Evolutionary conservation across 2,329 filamentous ascomycete species (phyloP).

Genomic region (Fusarium nurragi): DNA sequence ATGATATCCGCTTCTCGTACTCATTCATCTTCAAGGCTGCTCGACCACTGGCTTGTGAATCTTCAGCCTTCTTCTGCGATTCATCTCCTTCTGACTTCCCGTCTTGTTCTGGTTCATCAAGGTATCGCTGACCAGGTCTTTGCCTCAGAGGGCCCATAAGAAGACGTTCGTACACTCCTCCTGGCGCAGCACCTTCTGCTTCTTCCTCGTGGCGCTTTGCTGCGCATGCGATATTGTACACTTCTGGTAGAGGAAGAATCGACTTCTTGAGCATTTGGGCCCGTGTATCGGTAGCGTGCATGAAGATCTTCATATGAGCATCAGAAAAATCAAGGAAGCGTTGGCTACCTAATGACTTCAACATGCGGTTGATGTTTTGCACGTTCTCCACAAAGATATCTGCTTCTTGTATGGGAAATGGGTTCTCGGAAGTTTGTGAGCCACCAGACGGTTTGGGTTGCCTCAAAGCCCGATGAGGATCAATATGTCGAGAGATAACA

Average conservation of each 20-base stretch:
- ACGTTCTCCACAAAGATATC: slow-evolving; percentile 59
- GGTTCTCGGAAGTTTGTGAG: slow-evolving; percentile 28
- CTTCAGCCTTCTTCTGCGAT: slow-evolving; percentile 45
- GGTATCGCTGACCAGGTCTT: slow-evolving; percentile 44
- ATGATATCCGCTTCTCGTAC: slow-evolving; percentile 84
- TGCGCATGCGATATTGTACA: slow-evolving; percentile 52
- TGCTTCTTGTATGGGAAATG: slow-evolving; percentile 46
- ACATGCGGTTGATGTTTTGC: slow-evolving; percentile 58
- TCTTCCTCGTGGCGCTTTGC: slow-evolving; percentile 43
- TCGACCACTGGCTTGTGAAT: slow-evolving; percentile 44
- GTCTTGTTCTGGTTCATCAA: slow-evolving; percentile 45
- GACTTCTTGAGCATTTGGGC: slow-evolving; percentile 48
- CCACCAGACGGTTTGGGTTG: slow-evolving; percentile 45
- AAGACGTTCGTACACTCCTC: slow-evolving; percentile 46
- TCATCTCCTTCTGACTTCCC: slow-evolving; percentile 36
- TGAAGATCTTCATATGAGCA: slow-evolving; percentile 40
- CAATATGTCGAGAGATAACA: slow-evolving; percentile 50
- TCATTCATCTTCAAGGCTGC: slow-evolving; percentile 66
- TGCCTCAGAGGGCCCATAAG: slow-evolving; percentile 48
- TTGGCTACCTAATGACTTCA: slow-evolving; percentile 49
- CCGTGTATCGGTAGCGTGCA: slow-evolving; percentile 42
- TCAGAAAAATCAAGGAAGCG: slow-evolving; percentile 40
- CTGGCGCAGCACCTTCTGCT: slow-evolving; percentile 32
- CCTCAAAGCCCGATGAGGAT: slow-evolving; percentile 36
- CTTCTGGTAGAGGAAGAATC: slow-evolving; percentile 52